Evolutionary conservation across 2,329 filamentous ascomycete species (phyloP), one percentile per base, ranked within the genome.

Genomic region (Exserohilum turcica): DNA sequence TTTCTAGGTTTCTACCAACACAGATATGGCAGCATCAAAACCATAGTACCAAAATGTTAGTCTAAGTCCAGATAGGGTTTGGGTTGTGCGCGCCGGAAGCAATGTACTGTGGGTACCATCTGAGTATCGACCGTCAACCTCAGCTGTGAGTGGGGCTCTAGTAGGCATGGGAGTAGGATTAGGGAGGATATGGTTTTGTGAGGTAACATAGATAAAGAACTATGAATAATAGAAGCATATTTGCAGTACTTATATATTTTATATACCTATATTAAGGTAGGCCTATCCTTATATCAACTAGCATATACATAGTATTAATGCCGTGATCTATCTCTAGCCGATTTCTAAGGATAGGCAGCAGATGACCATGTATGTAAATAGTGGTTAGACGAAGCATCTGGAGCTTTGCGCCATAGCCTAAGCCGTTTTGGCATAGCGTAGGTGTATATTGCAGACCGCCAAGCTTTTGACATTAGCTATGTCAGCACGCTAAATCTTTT

Each of bases 51-150:
- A 54, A 53, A 52, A 37, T 32, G n/a, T 31, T 16, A 47, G 44
- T 32, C 8, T 66, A 6, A 61, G 52, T 35, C 31, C 42, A 54
- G 55, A 59, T 35, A 24, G 48, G 6, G 53, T 35, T 49, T 67
- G 58, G 64, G 63, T 67, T 18, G 62, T 31, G 32, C 40, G 57
- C 48, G 45, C 48, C 35, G 50, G 46, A 13, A 43, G 59, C 35
- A 64, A 63, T 7, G 24, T 65, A 15, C 43, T 67, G 5, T 63
- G 57, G 59, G 16, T 67, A 38, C 64, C 63, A 10, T 56, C 49
- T 48, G 61, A 67, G 54, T 65, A 65, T 60, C 57, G 63, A n/a
- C 53, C 59, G 15, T 56, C 43, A 21, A 53, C 47, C 28, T 64
- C 52, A 38, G 29, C 48, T 43, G 49, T 64, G 37, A 51, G 44